Percentiles rank a stretch among this genome's conserved stretches.
These are phyloP conservation scores for Trichoderma breve DNA, from an alignment of 2,329 filamentous ascomycete genomes.

Conservation along the genomic window DNA sequence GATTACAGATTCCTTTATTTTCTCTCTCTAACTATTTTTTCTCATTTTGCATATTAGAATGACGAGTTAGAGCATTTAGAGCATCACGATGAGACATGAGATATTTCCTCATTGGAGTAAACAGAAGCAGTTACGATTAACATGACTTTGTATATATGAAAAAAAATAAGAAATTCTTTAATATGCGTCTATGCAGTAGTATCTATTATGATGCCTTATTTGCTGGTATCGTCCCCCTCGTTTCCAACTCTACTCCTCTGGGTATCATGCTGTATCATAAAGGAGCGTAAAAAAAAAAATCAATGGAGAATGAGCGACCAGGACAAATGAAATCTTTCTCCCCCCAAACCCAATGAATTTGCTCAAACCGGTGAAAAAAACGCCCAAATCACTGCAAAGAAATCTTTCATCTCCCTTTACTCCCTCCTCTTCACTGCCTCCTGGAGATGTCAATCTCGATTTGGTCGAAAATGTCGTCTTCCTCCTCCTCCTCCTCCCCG, in stretches of 20 bases:
- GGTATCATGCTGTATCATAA: constrained; percentile 19
- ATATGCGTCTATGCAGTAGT: background rate
- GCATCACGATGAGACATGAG: background rate
- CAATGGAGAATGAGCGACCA: background rate
- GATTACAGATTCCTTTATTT: background rate
- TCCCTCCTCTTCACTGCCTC: background rate
- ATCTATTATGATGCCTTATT: background rate
- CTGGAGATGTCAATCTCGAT: constrained; percentile 20
- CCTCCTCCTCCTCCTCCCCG: constrained; percentile 23
- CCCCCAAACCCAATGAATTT: background rate
- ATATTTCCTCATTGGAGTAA: background rate
- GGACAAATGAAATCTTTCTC: background rate
- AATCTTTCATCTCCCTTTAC: background rate
- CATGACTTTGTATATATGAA: background rate
- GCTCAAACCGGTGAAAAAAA: background rate
- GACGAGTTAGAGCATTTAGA: background rate
- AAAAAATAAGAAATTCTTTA: background rate
- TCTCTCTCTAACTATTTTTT: background rate
- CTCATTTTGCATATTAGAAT: background rate
- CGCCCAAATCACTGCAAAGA: background rate
- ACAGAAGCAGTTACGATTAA: background rate
- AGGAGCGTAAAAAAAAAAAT: constrained; percentile 2
- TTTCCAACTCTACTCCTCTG: background rate
- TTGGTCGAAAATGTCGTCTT: constrained; percentile 17
- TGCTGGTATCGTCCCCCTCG: background rate